Evolutionary conservation across 441 rosid genomes (phyloP).

Genomic region (Kokia cookei): DNA sequence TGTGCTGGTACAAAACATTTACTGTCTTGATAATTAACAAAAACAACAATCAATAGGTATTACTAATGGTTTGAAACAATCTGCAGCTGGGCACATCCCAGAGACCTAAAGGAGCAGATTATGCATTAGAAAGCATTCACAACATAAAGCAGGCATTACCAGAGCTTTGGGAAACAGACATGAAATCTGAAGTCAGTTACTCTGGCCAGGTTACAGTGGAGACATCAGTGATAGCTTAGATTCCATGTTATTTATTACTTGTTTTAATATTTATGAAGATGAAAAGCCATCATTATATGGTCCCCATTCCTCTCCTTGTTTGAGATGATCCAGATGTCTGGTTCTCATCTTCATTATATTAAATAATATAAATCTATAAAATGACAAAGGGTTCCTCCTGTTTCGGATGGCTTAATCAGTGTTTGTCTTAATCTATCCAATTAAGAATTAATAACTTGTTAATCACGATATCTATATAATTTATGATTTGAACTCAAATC

Average conservation of each 20-base stretch:
- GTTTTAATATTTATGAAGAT: background rate
- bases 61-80: too few species aligned
- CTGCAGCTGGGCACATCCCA: constrained; percentile 72
- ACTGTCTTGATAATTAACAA: background rate
- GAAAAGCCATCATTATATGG: background rate
- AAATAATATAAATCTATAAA: background rate
- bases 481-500: background rate
- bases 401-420: background rate
- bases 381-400: background rate
- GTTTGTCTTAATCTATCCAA: constrained; percentile 20
- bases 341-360: constrained; percentile 12
- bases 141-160: constrained; percentile 86
- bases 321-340: constrained; percentile 31
- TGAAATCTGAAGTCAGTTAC: constrained; percentile 56
- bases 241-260: background rate
- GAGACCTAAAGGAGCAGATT: constrained; percentile 85
- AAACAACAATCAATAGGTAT: background rate
- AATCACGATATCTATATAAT: constrained; percentile 1
- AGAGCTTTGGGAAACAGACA: constrained; percentile 66
- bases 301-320: constrained; percentile 18
- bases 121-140: constrained; percentile 85
- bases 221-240: constrained; percentile 84
- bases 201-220: constrained; percentile 56
- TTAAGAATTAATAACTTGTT: background rate
- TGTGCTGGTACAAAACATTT: constrained; percentile 53